Conservation (phyloP, 2,329 filamentous ascomycete genomes). For the Fusarium humuli region DNA sequence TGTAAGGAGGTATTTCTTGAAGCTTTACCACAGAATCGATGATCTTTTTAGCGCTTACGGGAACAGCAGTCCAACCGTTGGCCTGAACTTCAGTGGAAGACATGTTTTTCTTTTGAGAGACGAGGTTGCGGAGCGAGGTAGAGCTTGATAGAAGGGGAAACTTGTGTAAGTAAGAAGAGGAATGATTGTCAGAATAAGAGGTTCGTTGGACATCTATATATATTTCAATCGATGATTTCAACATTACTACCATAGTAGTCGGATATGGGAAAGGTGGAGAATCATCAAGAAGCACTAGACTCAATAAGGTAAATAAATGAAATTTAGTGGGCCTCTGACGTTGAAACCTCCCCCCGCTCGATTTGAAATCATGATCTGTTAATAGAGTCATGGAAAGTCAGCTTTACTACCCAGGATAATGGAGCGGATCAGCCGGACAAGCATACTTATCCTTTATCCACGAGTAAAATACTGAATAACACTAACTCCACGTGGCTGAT, state of each 20-base stretch:
- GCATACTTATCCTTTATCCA: accelerated
- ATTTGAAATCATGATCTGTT: not conserved
- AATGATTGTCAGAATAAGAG: not conserved
- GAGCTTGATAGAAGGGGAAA: not conserved
- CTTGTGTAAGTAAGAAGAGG: accelerated
- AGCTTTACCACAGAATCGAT: constrained; percentile 56
- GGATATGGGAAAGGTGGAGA: not conserved
- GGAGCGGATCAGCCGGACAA: not conserved
- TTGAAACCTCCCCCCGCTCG: not conserved
- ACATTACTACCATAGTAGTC: too few relatives aligned
- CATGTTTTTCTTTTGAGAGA: not conserved
- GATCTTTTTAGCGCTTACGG: constrained; percentile 54
- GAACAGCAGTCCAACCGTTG: constrained; percentile 60
- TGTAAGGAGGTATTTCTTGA: constrained; percentile 38
- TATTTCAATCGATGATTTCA: not conserved
- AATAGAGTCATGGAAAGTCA: not conserved
- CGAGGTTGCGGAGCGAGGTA: not conserved
- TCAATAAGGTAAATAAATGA: not conserved
- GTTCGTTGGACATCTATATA: not conserved
- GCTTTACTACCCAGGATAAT: accelerated
- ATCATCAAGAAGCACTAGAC: not conserved
- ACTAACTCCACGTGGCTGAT: accelerated
- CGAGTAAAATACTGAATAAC: accelerated
- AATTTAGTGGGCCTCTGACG: not conserved
- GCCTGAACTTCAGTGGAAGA: not conserved